phyloP scores from a whole-genome alignment of 306 rosid species.

The Corylus avellana region DNA sequence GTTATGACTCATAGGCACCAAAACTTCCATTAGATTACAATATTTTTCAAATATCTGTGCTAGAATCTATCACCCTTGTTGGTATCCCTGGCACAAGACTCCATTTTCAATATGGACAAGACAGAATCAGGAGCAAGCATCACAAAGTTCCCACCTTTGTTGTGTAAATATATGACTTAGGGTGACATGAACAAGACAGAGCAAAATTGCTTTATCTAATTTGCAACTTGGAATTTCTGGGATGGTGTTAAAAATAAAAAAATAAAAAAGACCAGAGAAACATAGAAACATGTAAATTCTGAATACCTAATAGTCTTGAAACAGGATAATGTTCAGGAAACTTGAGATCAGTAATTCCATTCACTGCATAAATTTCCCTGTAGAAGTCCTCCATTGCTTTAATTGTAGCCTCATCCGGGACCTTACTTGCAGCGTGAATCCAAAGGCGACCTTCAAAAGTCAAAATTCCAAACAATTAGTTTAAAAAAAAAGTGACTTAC shows the following conservation, averaged over 20 bases:
- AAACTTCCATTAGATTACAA: not conserved
- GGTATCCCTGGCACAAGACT: not conserved
- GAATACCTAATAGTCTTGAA: constrained; percentile 82
- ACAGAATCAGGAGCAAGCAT: not conserved
- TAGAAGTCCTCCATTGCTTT: constrained; percentile 91
- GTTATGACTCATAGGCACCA: not conserved
- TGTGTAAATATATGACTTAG: not conserved
- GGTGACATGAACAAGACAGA: not conserved
- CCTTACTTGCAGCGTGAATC: constrained; percentile 98
- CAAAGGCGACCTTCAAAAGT: constrained; percentile 77
- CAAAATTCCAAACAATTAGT: constrained; percentile 11
- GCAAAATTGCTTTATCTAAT: not conserved
- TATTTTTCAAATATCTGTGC: not conserved
- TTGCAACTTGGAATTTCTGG: not conserved
- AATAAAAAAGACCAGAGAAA: too few relatives aligned
- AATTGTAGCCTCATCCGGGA: constrained; percentile 84
- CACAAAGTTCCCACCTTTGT: not conserved
- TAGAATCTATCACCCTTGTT: not conserved
- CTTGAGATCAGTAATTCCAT: constrained; percentile 69
- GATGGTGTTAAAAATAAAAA: not conserved
- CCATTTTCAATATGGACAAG: not conserved
- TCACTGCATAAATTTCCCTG: constrained; percentile 71
- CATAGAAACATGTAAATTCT: not conserved
- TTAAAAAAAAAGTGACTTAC: not conserved
- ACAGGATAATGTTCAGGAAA: constrained; percentile 90